These are phyloP conservation scores for Aureobasidium namibiae DNA, from an alignment of 2,329 filamentous ascomycete species.

Conservation along the genomic window DNA sequence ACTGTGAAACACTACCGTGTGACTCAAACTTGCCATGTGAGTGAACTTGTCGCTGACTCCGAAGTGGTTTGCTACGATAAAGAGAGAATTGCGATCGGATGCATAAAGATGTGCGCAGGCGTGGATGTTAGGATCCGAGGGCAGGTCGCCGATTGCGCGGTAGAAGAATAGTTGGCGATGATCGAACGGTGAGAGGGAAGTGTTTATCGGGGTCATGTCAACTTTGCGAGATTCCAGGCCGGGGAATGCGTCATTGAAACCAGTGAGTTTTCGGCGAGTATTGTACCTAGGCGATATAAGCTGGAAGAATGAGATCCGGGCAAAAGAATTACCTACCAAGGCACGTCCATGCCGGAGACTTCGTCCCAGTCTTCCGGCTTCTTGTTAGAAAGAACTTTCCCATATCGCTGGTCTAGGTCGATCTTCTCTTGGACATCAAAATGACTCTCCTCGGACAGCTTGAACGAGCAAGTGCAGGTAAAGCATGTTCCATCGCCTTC, in stretches of 20 bases:
- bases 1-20: slow-evolving; percentile 42
- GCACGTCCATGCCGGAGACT: slow-evolving; percentile 28
- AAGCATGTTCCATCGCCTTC: slow-evolving; percentile 41
- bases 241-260: slow-evolving; percentile 33
- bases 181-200: slow-evolving; percentile 27
- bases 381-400: slow-evolving; percentile 26
- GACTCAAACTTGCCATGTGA: slow-evolving; percentile 40
- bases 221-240: slow-evolving; percentile 44
- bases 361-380: slow-evolving; percentile 25
- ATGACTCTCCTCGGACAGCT: slow-evolving; percentile 32
- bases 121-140: slow-evolving; percentile 43
- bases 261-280: slow-evolving; percentile 25
- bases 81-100: slow-evolving; percentile 47
- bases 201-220: slow-evolving; percentile 45
- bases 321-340: slow-evolving; percentile 21
- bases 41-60: slow-evolving; percentile 32
- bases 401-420: slow-evolving; percentile 30
- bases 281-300: slow-evolving; percentile 13
- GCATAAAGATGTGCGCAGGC: slow-evolving; percentile 51
- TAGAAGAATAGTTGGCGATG: slow-evolving; percentile 39
- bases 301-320: no score
- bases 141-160: slow-evolving; percentile 32
- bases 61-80: slow-evolving; percentile 44
- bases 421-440: slow-evolving; percentile 28
- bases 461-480: slow-evolving; percentile 46